Conservation (phyloP, 768 basidiomycete genomes). For the Imleria badia region DNA sequence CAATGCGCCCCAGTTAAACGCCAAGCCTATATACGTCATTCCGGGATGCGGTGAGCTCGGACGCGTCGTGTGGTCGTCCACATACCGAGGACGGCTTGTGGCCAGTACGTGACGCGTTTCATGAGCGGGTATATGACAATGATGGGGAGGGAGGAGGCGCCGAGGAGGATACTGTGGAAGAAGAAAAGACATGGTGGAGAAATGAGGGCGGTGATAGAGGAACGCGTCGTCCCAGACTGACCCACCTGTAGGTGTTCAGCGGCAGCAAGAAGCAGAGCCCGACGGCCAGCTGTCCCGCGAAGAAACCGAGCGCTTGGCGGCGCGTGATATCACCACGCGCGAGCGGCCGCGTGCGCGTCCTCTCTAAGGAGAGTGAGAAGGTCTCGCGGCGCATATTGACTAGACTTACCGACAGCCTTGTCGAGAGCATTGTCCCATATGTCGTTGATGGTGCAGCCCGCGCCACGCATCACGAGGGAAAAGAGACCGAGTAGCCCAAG, state of each 20-base stretch:
- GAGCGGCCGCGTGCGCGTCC: conserved; percentile 86
- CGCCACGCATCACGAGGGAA: conserved; percentile 95
- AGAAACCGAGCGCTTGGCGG: conserved; percentile 77
- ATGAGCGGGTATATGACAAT: conserved; percentile 93
- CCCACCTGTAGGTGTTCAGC: conserved; percentile 91
- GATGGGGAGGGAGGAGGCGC: conserved; percentile 85
- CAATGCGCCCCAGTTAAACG: conserved; percentile 97
- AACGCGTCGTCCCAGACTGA: neutral
- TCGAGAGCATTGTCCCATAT: conserved; percentile 97
- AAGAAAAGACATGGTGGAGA: neutral
- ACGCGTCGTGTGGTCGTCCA: neutral
- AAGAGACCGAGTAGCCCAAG: conserved; percentile 84
- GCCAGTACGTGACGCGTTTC: conserved; percentile 97
- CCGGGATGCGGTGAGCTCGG: neutral
- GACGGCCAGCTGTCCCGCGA: conserved; percentile 75
- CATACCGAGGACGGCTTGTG: conserved; percentile 90
- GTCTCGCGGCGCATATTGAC: neutral
- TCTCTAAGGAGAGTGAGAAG: conserved; percentile 45
- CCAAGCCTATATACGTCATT: conserved; percentile 57
- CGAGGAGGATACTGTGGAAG: conserved; percentile 75
- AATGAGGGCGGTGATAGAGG: neutral
- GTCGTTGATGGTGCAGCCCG: conserved; percentile 98
- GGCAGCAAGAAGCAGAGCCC: conserved; percentile 87
- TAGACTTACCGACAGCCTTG: conserved; percentile 73
- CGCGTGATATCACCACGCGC: conserved; percentile 79